Evolutionary conservation across 768 basidiomycete species (phyloP).

Genomic region (Termitomyces sp.): DNA sequence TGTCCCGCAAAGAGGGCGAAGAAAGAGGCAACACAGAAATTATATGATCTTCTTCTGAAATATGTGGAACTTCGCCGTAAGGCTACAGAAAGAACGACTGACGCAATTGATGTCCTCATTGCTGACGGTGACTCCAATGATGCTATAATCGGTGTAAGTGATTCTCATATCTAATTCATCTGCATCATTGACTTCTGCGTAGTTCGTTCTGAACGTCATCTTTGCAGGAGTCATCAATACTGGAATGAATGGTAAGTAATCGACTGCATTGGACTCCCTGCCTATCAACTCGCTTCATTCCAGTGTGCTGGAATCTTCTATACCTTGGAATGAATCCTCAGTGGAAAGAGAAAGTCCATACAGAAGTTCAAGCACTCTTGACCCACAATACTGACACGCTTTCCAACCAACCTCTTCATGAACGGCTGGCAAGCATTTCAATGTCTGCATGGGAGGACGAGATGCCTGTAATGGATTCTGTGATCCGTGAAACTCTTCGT

Average conservation of each 20-base stretch:
- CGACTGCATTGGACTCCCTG: background rate
- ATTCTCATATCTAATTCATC: background rate
- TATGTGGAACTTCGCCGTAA: conserved; percentile 15
- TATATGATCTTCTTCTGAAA: conserved; percentile 11
- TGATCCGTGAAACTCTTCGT: conserved; percentile 36
- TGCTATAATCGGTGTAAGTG: conserved; percentile 21
- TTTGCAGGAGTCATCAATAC: conserved; percentile 34
- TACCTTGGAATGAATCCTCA: conserved; percentile 26
- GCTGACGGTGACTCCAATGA: conserved; percentile 13
- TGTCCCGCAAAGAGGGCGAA: conserved; percentile 12
- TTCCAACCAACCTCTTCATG: conserved; percentile 21
- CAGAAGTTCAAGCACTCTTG: conserved; percentile 27
- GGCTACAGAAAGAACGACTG: conserved; percentile 6
- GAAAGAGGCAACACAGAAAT: conserved; percentile 12
- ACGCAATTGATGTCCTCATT: conserved; percentile 21
- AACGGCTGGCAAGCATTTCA: conserved; percentile 29
- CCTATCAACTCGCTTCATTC: background rate
- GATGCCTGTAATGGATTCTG: conserved; percentile 30
- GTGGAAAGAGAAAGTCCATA: conserved; percentile 27
- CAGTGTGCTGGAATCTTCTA: conserved; percentile 33
- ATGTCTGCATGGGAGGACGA: conserved; percentile 35
- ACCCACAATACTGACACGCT: conserved; percentile 21
- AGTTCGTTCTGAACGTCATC: conserved; percentile 29
- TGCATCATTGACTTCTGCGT: background rate
- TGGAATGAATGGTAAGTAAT: conserved; percentile 25